Evolutionary conservation across 331 rosid species (phyloP), one percentile per base, ranked within the genome.

Genomic region (Rhamnella rubrinervis): DNA sequence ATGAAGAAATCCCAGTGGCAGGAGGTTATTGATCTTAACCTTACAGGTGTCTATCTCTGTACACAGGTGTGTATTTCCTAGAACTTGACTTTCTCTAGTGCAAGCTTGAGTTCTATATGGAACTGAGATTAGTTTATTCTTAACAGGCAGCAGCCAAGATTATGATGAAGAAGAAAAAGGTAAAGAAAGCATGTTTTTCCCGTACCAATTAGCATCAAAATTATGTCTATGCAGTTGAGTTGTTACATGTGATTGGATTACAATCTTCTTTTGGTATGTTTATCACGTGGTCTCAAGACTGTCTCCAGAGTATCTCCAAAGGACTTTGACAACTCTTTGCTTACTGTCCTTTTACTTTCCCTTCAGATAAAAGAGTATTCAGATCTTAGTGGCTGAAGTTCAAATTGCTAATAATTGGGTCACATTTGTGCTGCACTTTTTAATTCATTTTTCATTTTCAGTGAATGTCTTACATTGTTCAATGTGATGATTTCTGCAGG

Each of bases 101-200:
- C 65, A 60, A 49, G 46, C 50, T 17, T 56, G 65, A 66, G n/a
- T 70, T 58, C 58, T 60, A 39, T 52, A 52, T 50, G 58, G 67
- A 72, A 44, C 79, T 83, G 70, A 84, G 57, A 59, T 64, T 63
- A 25, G 25, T 57, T 77, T 59, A 3, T 61, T 80, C 65, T 70
- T 71, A 68, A 71, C 87, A 88, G 98, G 96, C 97, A 2, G 98
- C 97, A 55, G 88, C 97, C n/a, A 91, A 93, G 82, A 71, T 93
- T 71, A 93, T 93, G 98, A 87, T 93, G 95, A 91, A 87, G 84
- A 93, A 91, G 80, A 93, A 61, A 81, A 84, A 93, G 98, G 98
- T 93, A 83, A 80, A n/a, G 11, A 21, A 50, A 18, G 59, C 19
- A 9, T 1, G 11, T 44, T 44, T 44, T 44, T 10, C 17, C 44